A percentile compares a stretch with the other conserved stretches of the same genome.
Conservation (phyloP, 129 eudicot species). For the Escallonia herrerae region DNA sequence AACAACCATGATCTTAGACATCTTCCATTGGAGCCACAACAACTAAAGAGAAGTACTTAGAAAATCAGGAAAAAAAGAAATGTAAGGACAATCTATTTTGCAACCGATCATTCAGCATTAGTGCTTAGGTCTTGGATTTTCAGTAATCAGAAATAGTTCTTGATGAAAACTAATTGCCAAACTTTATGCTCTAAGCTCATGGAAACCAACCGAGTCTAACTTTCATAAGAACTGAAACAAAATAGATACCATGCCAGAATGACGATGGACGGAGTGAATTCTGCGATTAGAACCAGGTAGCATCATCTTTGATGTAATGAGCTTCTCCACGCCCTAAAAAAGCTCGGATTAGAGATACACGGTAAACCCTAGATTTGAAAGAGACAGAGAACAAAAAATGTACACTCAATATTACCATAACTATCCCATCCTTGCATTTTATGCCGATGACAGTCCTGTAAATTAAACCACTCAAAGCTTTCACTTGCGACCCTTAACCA, state of each 20-base stretch:
- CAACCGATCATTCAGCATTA: no score
- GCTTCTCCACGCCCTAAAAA: constrained; percentile 88
- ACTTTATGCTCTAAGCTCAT: no score
- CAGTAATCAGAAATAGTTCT: no score
- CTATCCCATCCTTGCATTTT: constrained; percentile 96
- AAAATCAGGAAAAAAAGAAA: no score
- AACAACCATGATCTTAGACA: no score
- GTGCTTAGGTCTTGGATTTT: no score
- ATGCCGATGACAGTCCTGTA: constrained; percentile 70
- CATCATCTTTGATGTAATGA: constrained; percentile 97
- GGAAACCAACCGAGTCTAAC: no score
- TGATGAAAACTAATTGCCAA: no score
- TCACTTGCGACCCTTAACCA: not conserved
- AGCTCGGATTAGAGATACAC: not conserved
- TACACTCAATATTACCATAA: constrained; percentile 38
- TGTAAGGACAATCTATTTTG: no score
- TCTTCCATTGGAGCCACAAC: no score
- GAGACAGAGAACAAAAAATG: not conserved
- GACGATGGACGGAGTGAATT: constrained; percentile 93
- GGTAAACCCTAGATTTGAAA: not conserved
- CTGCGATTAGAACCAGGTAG: constrained; percentile 88
- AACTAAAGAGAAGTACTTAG: no score
- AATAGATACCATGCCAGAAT: constrained; percentile 78
- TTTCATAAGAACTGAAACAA: no score
- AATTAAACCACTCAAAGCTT: not conserved